Evolutionary conservation across 169 alveolate species (phyloP), one percentile per base, ranked within the genome.

Genomic region (Eimeria mitis): DNA sequence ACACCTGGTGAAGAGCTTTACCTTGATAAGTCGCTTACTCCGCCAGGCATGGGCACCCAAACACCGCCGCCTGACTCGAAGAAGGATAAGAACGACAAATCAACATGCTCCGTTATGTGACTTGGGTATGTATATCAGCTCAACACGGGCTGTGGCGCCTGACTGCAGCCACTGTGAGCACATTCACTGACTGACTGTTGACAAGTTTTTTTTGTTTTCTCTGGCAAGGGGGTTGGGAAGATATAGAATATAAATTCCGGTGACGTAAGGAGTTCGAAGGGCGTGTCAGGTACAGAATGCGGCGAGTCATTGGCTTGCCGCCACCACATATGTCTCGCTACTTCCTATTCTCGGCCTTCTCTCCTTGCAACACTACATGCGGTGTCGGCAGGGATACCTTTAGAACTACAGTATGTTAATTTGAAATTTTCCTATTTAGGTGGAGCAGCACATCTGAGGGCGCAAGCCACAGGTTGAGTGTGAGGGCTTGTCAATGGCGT

Each of bases 1-100:
- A 37, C 79, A 21, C 92, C 79, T 34, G 92, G 68, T 31, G 92
- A 85, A 42, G 92, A 85, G 79, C 61, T 85, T 28, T 85, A 85
- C 79, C 61, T 85, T 34, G 61, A 85, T 71, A 85, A 85, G 92
- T 85, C 92, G 52, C 92, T 85, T 25, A 85, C 92, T 85, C 92
- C 92, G 0, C 75, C 92, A 42, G 92, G 92, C 40, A 85, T 85
- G 81, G 92, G 92, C 61, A 42, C 76, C 31, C 92, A 85, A 63
- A 61, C 92, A 5, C 44, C 63, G 28, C 81, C 79, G 61, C 47
- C 92, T 28, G 71, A 56, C 23, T 71, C 92, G 28, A 85, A 61
- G 63, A 85, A 61, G 81, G 75, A 83, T 34, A 63, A 85, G 63
- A 63, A 63, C 21, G 63, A 44, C n/a, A 40, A 56, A 42, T 85